Conservation (phyloP, 1,139 yeast species). For the Kodamaea derodonti region DNA sequence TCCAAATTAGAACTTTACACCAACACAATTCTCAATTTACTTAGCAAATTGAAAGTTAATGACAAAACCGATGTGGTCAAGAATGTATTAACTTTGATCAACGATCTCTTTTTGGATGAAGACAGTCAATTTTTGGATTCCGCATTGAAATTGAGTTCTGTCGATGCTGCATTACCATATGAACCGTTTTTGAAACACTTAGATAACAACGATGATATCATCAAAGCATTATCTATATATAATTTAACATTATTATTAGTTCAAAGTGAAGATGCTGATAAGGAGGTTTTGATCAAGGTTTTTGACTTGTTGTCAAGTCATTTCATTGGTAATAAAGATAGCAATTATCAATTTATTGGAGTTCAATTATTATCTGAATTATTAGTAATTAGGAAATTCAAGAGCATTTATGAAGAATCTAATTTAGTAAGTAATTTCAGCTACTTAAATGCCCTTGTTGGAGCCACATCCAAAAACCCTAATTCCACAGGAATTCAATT, state of each 20-base stretch:
- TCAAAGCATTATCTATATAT: constrained; percentile 45
- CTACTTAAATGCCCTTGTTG: constrained; percentile 39
- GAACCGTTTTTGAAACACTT: constrained; percentile 53
- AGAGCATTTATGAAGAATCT: constrained; percentile 54
- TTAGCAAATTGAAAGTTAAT: constrained; percentile 44
- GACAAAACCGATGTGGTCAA: constrained; percentile 70
- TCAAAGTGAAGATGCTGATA: constrained; percentile 16
- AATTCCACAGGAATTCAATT: constrained; percentile 71
- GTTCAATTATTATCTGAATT: constrained; percentile 66
- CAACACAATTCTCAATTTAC: constrained; percentile 50
- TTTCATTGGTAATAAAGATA: constrained; percentile 46
- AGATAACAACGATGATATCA: constrained; percentile 41
- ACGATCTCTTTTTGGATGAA: constrained; percentile 51
- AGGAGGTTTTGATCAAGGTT: constrained; percentile 36
- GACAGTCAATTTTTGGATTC: constrained; percentile 31
- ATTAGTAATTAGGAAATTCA: constrained; percentile 54
- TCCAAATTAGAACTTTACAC: constrained; percentile 54
- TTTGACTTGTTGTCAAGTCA: constrained; percentile 39
- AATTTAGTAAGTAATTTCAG: constrained; percentile 52
- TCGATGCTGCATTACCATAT: constrained; percentile 53
- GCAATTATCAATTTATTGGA: constrained; percentile 59
- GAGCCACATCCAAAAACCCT: constrained; percentile 33
- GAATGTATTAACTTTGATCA: constrained; percentile 64
- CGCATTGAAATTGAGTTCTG: constrained; percentile 40
- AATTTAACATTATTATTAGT: constrained; percentile 40